A percentile compares a stretch with the other conserved stretches of the same genome.
Conservation (phyloP, 805 yeast genomes). For the Candida ulmi region DNA sequence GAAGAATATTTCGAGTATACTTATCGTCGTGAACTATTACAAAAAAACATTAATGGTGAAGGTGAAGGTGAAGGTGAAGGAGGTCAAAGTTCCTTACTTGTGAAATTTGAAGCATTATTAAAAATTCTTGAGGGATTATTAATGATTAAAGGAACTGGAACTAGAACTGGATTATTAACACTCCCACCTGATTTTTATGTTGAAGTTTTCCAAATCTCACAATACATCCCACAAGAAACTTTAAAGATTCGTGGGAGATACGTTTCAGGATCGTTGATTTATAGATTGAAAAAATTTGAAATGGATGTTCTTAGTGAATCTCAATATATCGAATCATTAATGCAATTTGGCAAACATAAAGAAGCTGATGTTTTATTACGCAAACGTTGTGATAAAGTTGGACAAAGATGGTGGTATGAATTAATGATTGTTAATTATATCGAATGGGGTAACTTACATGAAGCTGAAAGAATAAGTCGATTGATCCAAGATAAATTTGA, state of each 20-base stretch:
- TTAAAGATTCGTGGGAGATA: constrained; percentile 30
- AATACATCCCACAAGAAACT: constrained; percentile 28
- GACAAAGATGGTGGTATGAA: constrained; percentile 50
- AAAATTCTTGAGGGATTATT: constrained; percentile 10
- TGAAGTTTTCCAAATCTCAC: constrained; percentile 36
- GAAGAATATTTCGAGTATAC: neutral
- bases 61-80: no score
- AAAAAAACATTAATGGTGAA: neutral
- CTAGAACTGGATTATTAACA: no score
- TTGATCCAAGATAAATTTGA: constrained; percentile 24
- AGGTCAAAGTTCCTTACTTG: neutral
- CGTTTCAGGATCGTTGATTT: constrained; percentile 38
- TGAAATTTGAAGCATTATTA: constrained; percentile 12
- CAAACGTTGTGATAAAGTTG: constrained; percentile 28
- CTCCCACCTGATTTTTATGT: constrained; percentile 28
- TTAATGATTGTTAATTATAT: constrained; percentile 38
- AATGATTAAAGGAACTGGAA: constrained; percentile 4
- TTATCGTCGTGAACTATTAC: neutral
- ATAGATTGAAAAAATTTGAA: constrained; percentile 33
- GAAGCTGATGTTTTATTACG: constrained; percentile 34
- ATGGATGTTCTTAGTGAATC: constrained; percentile 48
- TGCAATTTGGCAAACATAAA: constrained; percentile 26
- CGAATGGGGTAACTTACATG: constrained; percentile 24
- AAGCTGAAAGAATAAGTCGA: constrained; percentile 31
- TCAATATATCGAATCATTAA: constrained; percentile 40